Conservation (phyloP, 352 stramenopile genomes). For the Globisporangium barbulae region DNA sequence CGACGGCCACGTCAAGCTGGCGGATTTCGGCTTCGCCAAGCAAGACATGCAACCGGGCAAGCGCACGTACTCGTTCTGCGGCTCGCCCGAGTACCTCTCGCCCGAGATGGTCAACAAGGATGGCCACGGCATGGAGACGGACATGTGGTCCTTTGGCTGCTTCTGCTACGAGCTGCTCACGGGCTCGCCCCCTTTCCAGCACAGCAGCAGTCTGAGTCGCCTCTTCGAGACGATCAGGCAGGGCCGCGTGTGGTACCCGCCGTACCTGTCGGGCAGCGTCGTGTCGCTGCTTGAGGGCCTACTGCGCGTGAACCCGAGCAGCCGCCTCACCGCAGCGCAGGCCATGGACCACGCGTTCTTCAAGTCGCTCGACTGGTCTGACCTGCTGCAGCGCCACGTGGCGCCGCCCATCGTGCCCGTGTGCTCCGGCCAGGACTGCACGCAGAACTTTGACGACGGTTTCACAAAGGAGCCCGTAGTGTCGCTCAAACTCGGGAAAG, state of each 20-base stretch:
- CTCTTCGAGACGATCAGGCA: conserved; percentile 67
- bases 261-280: conserved; percentile 41
- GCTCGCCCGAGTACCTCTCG: conserved; percentile 81
- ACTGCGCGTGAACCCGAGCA: conserved; percentile 42
- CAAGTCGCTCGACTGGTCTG: conserved; percentile 60
- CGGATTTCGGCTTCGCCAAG: conserved; percentile 84
- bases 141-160: conserved; percentile 88
- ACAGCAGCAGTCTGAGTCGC: conserved; percentile 50
- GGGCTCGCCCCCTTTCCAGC: conserved; percentile 69
- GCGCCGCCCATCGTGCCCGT: conserved; percentile 58
- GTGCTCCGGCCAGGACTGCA: conserved; percentile 58
- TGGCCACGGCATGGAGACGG: conserved; percentile 71
- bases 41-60: conserved; percentile 49
- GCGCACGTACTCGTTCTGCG: conserved; percentile 80
- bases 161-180: conserved; percentile 82
- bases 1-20: conserved; percentile 74
- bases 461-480: conserved; percentile 67
- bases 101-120: conserved; percentile 80
- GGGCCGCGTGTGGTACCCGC: conserved; percentile 65
- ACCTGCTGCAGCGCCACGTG: conserved; percentile 60
- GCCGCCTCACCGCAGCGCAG: conserved; percentile 50
- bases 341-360: conserved; percentile 81
- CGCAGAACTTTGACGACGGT: conserved; percentile 83
- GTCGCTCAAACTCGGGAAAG: conserved; percentile 23
- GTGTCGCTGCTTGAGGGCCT: conserved; percentile 51